Conservation (phyloP, 768 basidiomycete genomes). For the Pleurotus pulmonarius region DNA sequence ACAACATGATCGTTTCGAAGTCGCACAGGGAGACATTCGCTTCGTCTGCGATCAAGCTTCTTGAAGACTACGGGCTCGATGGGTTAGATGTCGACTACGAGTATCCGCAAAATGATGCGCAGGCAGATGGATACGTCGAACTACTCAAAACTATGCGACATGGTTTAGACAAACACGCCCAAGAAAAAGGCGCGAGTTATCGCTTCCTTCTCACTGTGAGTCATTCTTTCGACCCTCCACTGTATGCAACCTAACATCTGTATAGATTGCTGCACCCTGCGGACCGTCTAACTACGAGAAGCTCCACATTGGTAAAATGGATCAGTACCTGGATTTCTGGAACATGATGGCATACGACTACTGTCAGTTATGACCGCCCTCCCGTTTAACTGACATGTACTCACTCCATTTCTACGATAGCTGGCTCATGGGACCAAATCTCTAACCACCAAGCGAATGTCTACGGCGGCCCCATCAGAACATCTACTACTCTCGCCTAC, state of each 20-base stretch:
- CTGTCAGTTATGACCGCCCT: slow-evolving; percentile 37
- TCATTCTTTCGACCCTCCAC: slow-evolving; percentile 4
- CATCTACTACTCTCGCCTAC: slow-evolving; percentile 60
- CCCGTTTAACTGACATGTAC: background rate
- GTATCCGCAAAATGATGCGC: slow-evolving; percentile 74
- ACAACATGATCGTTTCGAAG: slow-evolving; percentile 71
- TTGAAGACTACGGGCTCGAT: slow-evolving; percentile 92
- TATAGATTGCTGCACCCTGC: slow-evolving; percentile 87
- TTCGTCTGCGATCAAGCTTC: slow-evolving; percentile 66
- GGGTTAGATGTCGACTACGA: slow-evolving; percentile 94
- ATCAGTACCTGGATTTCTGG: slow-evolving; percentile 89
- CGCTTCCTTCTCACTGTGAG: slow-evolving; percentile 74
- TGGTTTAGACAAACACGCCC: slow-evolving; percentile 73
- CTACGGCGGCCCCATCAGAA: slow-evolving; percentile 62
- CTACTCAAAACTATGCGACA: slow-evolving; percentile 72
- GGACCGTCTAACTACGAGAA: slow-evolving; percentile 84
- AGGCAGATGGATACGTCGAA: slow-evolving; percentile 83
- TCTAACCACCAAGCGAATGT: slow-evolving; percentile 88
- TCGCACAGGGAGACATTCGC: slow-evolving; percentile 72
- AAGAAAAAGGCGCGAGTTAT: slow-evolving; percentile 49
- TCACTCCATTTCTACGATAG: slow-evolving; percentile 26
- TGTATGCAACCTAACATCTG: slow-evolving; percentile 7
- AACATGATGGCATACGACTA: slow-evolving; percentile 96
- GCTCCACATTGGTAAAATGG: slow-evolving; percentile 80
- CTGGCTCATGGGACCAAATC: slow-evolving; percentile 71